These are phyloP conservation scores for Halophytophthora polymorphica DNA, from an alignment of 352 stramenopile genomes.

Conservation along the genomic window DNA sequence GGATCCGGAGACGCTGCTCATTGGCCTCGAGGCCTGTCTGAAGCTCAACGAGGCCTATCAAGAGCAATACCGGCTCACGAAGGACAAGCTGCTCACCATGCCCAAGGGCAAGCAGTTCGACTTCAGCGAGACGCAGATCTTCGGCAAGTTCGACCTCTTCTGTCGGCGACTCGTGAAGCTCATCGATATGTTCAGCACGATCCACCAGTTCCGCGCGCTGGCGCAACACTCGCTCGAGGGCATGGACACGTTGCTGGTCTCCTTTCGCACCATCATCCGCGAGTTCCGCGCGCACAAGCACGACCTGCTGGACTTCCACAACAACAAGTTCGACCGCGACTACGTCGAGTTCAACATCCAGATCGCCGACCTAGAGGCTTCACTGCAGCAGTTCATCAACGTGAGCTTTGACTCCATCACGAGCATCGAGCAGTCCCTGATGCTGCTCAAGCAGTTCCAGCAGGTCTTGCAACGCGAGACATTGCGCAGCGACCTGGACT, in stretches of 20 bases:
- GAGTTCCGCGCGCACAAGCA: constrained; percentile 81
- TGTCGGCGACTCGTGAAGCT: constrained; percentile 87
- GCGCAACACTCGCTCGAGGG: constrained; percentile 89
- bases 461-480: constrained; percentile 85
- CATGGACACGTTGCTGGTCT: constrained; percentile 76
- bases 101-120: constrained; percentile 90
- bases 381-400: constrained; percentile 90
- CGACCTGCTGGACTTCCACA: constrained; percentile 86
- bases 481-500: constrained; percentile 78
- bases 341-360: constrained; percentile 95
- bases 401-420: constrained; percentile 87
- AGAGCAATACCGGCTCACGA: constrained; percentile 86
- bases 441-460: constrained; percentile 86
- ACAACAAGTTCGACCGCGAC: constrained; percentile 92
- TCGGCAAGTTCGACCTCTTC: constrained; percentile 91
- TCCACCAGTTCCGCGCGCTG: constrained; percentile 90
- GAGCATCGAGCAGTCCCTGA: constrained; percentile 85
- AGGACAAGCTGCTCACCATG: constrained; percentile 88
- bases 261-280: constrained; percentile 81
- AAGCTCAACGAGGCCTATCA: constrained; percentile 91
- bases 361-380: constrained; percentile 85
- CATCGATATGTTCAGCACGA: constrained; percentile 91
- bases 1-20: constrained; percentile 59
- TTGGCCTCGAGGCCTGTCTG: constrained; percentile 73
- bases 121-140: constrained; percentile 89